phyloP scores from a whole-genome alignment of 2,329 filamentous ascomycete genomes.

The Calonectria pseudoturangicola region DNA sequence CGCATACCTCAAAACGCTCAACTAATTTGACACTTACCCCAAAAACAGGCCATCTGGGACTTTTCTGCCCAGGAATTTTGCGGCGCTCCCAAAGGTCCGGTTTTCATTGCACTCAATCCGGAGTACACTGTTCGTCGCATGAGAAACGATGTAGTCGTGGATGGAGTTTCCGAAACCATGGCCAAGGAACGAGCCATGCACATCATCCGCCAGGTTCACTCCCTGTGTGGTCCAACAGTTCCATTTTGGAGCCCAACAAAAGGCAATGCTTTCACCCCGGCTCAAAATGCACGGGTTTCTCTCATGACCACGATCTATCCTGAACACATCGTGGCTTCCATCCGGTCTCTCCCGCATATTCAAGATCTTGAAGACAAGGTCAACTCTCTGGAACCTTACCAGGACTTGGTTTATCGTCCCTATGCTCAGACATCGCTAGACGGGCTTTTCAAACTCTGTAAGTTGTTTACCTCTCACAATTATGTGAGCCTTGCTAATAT shows the following conservation, averaged over 20 bases:
- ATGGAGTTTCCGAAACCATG: not conserved
- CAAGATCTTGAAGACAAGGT: slow-evolving; percentile 23
- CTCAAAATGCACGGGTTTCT: not conserved
- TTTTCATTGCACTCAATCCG: slow-evolving; percentile 54
- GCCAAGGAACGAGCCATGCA: not conserved
- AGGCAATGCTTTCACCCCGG: too few species aligned
- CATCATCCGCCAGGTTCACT: not conserved
- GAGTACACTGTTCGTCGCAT: slow-evolving; percentile 50
- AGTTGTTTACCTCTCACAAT: slow-evolving; percentile 36
- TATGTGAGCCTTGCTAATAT: slow-evolving; percentile 36
- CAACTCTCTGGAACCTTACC: not conserved
- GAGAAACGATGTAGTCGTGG: not conserved
- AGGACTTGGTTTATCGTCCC: slow-evolving; percentile 29
- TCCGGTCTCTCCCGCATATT: slow-evolving; percentile 38
- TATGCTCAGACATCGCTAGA: slow-evolving; percentile 41
- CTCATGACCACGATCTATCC: not conserved
- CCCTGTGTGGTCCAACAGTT: slow-evolving; percentile 18
- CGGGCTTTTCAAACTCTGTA: slow-evolving; percentile 46
- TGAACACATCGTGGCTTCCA: slow-evolving; percentile 23
- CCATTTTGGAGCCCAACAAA: slow-evolving; percentile 37
- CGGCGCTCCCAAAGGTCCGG: slow-evolving; percentile 44
- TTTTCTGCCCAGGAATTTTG: slow-evolving; percentile 45
- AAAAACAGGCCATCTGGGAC: slow-evolving; percentile 55
- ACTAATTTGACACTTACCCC: not conserved
- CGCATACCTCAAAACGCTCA: too few species aligned